A percentile compares a stretch with the other conserved stretches of the same genome.
Conservation (phyloP, 2,329 filamentous ascomycete species). For the Colletotrichum chlorophyti region DNA sequence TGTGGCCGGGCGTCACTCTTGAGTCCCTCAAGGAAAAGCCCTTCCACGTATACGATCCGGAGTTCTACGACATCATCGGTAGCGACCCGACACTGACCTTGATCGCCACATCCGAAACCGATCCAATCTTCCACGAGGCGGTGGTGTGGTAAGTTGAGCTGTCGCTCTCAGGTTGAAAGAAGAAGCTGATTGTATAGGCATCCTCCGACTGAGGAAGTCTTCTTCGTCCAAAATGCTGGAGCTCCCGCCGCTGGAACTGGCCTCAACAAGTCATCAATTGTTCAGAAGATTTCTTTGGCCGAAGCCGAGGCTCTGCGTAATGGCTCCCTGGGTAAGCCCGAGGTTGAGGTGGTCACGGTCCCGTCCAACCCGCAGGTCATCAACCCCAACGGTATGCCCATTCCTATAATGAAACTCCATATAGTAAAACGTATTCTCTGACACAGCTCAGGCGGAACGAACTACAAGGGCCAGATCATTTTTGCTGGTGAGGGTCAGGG, state of each 20-base stretch:
- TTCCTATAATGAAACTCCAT: background rate
- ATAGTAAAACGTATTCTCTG: background rate
- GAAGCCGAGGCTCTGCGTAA: slow-evolving; percentile 49
- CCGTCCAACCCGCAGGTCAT: slow-evolving; percentile 49
- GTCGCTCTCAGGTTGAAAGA: background rate
- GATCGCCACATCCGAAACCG: slow-evolving; percentile 49
- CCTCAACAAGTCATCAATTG: slow-evolving; percentile 56
- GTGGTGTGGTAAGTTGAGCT: slow-evolving; percentile 49
- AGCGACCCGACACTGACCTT: slow-evolving; percentile 55
- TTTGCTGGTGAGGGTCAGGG: slow-evolving; percentile 60
- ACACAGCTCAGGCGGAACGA: slow-evolving; percentile 50
- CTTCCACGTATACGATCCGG: slow-evolving; percentile 55
- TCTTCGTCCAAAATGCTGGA: slow-evolving; percentile 61
- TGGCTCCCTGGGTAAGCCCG: slow-evolving; percentile 43
- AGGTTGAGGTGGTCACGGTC: slow-evolving; percentile 50
- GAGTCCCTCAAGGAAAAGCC: slow-evolving; percentile 45
- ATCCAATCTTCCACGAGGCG: slow-evolving; percentile 63
- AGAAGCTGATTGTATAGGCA: slow-evolving; percentile 34
- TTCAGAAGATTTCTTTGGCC: slow-evolving; percentile 55
- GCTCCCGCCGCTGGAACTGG: slow-evolving; percentile 53
- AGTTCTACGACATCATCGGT: slow-evolving; percentile 58
- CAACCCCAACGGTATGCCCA: slow-evolving; percentile 56
- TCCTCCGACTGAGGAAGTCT: slow-evolving; percentile 55
- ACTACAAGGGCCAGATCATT: slow-evolving; percentile 55
- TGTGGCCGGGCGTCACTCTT: slow-evolving; percentile 50